phyloP scores from a whole-genome alignment of 2,329 filamentous ascomycete genomes.

The Beauveria bassiana region DNA sequence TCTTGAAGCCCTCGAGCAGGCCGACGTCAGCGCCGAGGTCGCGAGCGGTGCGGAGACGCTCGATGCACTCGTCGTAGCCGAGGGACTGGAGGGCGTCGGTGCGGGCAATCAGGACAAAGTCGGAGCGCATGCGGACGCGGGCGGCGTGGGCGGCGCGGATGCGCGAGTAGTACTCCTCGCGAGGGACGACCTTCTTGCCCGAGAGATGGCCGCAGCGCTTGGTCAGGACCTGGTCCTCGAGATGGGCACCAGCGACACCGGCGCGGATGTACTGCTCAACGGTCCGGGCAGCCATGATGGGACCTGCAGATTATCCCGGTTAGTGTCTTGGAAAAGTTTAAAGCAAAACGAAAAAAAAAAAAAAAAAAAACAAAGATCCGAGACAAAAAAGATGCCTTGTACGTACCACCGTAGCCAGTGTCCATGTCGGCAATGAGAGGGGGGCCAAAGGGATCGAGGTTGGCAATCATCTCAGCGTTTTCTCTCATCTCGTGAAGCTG shows the following conservation, averaged over 20 bases:
- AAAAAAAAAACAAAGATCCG: background rate
- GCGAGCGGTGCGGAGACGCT: conserved; percentile 41
- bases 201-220: conserved; percentile 59
- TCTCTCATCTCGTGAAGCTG: conserved; percentile 55
- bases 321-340: background rate
- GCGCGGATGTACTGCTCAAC: conserved; percentile 43
- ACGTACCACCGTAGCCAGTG: conserved; percentile 46
- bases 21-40: conserved; percentile 51
- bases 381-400: background rate
- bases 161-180: conserved; percentile 42
- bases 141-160: conserved; percentile 50
- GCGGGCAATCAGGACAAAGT: conserved; percentile 58
- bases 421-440: conserved; percentile 56
- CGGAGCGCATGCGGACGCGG: conserved; percentile 38
- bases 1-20: conserved; percentile 52
- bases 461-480: conserved; percentile 57
- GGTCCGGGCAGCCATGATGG: conserved; percentile 45
- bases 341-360: too few species aligned
- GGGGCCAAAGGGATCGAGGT: conserved; percentile 43
- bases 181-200: conserved; percentile 52
- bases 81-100: conserved; percentile 52
- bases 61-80: conserved; percentile 50
- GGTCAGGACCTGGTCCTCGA: conserved; percentile 56
- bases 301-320: conserved; percentile 21
- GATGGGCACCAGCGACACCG: conserved; percentile 52